phyloP scores from a whole-genome alignment of 441 rosid genomes.

The Hura crepitans region DNA sequence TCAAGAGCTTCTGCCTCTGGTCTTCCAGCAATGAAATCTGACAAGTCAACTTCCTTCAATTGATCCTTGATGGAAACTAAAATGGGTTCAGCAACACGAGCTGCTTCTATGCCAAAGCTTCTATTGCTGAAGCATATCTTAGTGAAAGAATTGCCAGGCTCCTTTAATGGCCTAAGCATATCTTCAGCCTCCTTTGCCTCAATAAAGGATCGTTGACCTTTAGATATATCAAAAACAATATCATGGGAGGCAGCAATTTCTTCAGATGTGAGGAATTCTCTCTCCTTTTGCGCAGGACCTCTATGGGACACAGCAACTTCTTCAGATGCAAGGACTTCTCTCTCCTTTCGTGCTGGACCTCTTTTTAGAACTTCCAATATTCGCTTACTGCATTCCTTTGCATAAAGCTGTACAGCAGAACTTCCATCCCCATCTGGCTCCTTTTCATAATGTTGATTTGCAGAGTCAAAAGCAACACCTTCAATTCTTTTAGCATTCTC shows the following conservation, averaged over 20 bases:
- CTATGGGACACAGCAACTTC: slow-evolving; percentile 25
- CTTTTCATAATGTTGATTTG: slow-evolving; percentile 65
- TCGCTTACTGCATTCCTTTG: slow-evolving; percentile 81
- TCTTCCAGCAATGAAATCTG: slow-evolving; percentile 88
- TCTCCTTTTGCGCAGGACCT: slow-evolving; percentile 13
- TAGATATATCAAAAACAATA: slow-evolving; percentile 70
- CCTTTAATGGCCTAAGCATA: slow-evolving; percentile 65
- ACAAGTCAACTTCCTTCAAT: slow-evolving; percentile 79
- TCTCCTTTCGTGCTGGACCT: slow-evolving; percentile 42
- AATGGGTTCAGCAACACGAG: slow-evolving; percentile 72
- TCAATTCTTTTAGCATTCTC: slow-evolving; percentile 75
- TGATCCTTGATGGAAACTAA: slow-evolving; percentile 61
- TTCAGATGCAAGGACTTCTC: slow-evolving; percentile 31
- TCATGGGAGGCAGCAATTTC: slow-evolving; percentile 32
- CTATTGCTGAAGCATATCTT: slow-evolving; percentile 88
- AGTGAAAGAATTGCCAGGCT: slow-evolving; percentile 58
- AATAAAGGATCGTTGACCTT: slow-evolving; percentile 62
- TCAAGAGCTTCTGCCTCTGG: slow-evolving; percentile 88
- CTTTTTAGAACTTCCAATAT: slow-evolving; percentile 74
- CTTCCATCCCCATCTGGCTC: slow-evolving; percentile 96
- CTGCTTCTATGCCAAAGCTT: slow-evolving; percentile 83
- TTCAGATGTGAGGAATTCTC: slow-evolving; percentile 29
- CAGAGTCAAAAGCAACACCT: slow-evolving; percentile 49
- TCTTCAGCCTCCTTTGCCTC: slow-evolving; percentile 81
- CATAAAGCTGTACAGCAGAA: slow-evolving; percentile 89